Evolutionary conservation across 2,329 filamentous ascomycete species (phyloP), one percentile per base, ranked within the genome.

Genomic region (Pseudogymnoascus sp.): DNA sequence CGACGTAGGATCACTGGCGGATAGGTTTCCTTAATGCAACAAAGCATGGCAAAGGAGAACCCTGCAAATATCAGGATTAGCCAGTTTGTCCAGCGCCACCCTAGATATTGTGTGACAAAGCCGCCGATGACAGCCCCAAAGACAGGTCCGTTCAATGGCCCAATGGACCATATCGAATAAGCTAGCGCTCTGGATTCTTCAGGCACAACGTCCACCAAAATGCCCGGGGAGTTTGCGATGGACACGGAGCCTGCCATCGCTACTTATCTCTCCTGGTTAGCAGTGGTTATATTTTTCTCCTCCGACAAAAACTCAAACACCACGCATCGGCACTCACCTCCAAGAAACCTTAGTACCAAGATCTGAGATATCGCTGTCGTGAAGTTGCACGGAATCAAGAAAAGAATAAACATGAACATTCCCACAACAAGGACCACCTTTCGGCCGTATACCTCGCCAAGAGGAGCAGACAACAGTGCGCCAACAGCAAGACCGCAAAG

Each of bases 41-140:
- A 71, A 68, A 91, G 82, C 67, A 87, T 76, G 19, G 82, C 66
- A 64, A 87, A 82, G 0, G 84, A 85, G 0, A 82, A 79, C 0
- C 83, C 90, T 0, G 83, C 83, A 9, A 91, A 80, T 61, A 96
- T 93, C 70, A 93, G 76, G 8, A 87, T 83, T 19, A 95, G 80
- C 89, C 90, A 96, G 71, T 90, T 89, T 38, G 87, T 88, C 91
- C 91, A 96, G 31, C 92, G 79, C 93, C 93, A 97, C 10, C 91
- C 91, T 2, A 95, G 78, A 67, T 88, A 86, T 74, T 92, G 81
- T 68, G 75, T 90, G 1, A 89, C 84, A 68, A 96, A 96, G 0
- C 92, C 92, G 21, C 92, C 92, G 35, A 96, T 87, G 0, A 93
- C 76, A 0, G 89, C 88, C 0, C 88, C 87, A 31, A 86, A 78